Evolutionary conservation across 1,284 basidiomycete species (phyloP).

Genomic region (Amylostereum areolatum): DNA sequence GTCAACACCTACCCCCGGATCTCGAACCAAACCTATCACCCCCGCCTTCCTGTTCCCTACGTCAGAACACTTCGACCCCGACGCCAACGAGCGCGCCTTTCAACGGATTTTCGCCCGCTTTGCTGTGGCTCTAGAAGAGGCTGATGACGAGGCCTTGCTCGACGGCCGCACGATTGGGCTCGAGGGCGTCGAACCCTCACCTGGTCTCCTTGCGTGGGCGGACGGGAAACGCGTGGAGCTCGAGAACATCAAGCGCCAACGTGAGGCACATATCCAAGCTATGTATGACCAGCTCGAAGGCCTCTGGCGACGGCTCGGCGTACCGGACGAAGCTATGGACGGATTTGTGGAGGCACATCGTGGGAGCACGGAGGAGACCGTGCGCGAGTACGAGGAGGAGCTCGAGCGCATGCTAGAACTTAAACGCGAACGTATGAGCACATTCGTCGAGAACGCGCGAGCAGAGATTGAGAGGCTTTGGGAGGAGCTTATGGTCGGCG

Average conservation of each 20-base stretch:
- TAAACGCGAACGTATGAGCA: slow-evolving; percentile 82
- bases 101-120: slow-evolving; percentile 59
- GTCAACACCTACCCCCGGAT: slow-evolving; percentile 27
- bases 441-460: slow-evolving; percentile 81
- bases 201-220: slow-evolving; percentile 59
- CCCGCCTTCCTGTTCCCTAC: slow-evolving; percentile 18
- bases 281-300: slow-evolving; percentile 84
- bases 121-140: slow-evolving; percentile 55
- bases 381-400: slow-evolving; percentile 83
- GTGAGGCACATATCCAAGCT: slow-evolving; percentile 75
- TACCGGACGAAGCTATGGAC: slow-evolving; percentile 70
- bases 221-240: slow-evolving; percentile 50
- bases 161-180: slow-evolving; percentile 39
- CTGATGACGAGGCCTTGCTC: slow-evolving; percentile 42
- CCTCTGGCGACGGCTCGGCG: slow-evolving; percentile 75
- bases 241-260: slow-evolving; percentile 58
- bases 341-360: slow-evolving; percentile 74
- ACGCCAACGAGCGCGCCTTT: slow-evolving; percentile 36
- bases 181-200: slow-evolving; percentile 62
- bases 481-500: slow-evolving; percentile 83
- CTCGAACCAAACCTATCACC: slow-evolving; percentile 17
- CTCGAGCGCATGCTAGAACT: slow-evolving; percentile 86
- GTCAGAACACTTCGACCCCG: slow-evolving; percentile 8
- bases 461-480: slow-evolving; percentile 79
- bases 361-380: slow-evolving; percentile 70